These are phyloP conservation scores for Melastoma malabathricum DNA, from an alignment of 345 rosid species.

Conservation along the genomic window DNA sequence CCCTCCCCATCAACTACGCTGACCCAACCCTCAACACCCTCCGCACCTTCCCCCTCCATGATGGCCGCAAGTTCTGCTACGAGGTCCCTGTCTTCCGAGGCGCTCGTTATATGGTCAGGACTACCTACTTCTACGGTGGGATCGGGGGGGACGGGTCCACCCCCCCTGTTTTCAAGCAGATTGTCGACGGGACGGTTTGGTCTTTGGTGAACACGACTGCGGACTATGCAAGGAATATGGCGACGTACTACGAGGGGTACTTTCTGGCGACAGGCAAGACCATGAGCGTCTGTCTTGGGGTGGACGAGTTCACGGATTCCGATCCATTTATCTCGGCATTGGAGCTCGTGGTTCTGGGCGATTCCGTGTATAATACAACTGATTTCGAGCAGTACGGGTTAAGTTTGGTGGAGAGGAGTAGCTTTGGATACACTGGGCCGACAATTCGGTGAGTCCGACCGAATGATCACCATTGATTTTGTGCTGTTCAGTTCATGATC, in stretches of 20 bases:
- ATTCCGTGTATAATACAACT: constrained; percentile 60
- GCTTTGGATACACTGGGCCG: constrained; percentile 50
- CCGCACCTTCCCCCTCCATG: constrained; percentile 58
- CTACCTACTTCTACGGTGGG: constrained; percentile 76
- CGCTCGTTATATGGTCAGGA: constrained; percentile 51
- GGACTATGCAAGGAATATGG: constrained; percentile 36
- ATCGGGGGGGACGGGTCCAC: constrained; percentile 44
- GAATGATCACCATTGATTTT: too few species aligned
- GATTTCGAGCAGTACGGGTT: constrained; percentile 36
- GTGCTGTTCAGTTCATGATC: too few species aligned
- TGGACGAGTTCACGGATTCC: constrained; percentile 51
- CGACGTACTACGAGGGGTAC: constrained; percentile 66
- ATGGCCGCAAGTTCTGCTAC: constrained; percentile 56
- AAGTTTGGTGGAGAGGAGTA: constrained; percentile 55
- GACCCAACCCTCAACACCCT: constrained; percentile 40
- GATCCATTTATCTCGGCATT: constrained; percentile 86
- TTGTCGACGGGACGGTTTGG: constrained; percentile 82
- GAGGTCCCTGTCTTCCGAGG: constrained; percentile 35
- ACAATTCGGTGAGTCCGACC: constrained; percentile 31
- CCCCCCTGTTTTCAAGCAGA: constrained; percentile 89
- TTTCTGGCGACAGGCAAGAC: constrained; percentile 61
- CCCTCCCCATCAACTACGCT: constrained; percentile 17
- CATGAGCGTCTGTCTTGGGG: constrained; percentile 60
- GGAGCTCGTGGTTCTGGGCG: constrained; percentile 49
- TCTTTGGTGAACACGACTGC: constrained; percentile 60